Evolutionary conservation across 2,329 filamentous ascomycete genomes (phyloP).

Genomic region (Sporothrix schenckii): DNA sequence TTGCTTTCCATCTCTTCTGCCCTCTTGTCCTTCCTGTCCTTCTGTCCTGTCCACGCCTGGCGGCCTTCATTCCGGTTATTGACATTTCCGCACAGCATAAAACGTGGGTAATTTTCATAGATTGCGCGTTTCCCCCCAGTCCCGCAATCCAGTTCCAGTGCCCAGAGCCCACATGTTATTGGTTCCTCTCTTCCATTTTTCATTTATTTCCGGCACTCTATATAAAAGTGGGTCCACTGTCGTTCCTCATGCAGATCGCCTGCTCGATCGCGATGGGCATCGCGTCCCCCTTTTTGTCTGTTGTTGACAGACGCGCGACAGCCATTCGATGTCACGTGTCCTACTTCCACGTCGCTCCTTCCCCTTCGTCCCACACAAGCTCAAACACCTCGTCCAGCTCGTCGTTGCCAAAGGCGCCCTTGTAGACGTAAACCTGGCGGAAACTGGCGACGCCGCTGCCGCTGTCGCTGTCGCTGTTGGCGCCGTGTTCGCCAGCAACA

Average conservation of each 20-base stretch:
- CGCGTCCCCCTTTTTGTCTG: neutral
- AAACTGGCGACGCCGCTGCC: constrained; percentile 38
- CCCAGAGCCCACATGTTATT: neutral
- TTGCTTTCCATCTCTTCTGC: neutral
- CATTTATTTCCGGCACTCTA: neutral
- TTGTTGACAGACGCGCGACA: neutral
- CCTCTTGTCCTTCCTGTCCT: neutral
- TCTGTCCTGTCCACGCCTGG: neutral
- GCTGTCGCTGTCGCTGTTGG: no score
- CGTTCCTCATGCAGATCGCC: constrained; percentile 18
- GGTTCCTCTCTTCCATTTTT: neutral
- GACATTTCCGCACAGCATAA: constrained; percentile 16
- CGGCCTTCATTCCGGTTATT: constrained; percentile 12
- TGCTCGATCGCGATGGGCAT: constrained; percentile 1
- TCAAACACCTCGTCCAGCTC: constrained; percentile 55
- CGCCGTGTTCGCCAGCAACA: constrained; percentile 43
- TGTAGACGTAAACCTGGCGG: constrained; percentile 59
- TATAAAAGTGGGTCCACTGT: constrained; percentile 4
- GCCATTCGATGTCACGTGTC: constrained; percentile 1
- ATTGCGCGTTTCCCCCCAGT: neutral
- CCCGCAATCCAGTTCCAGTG: neutral
- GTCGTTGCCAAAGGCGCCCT: constrained; percentile 46
- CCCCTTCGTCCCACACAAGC: constrained; percentile 48
- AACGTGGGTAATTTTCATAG: constrained; percentile 6
- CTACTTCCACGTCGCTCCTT: neutral